Base-by-base conservation (phyloP, 345 rosid genomes). In the Aquilaria yunnanensis region DNA sequence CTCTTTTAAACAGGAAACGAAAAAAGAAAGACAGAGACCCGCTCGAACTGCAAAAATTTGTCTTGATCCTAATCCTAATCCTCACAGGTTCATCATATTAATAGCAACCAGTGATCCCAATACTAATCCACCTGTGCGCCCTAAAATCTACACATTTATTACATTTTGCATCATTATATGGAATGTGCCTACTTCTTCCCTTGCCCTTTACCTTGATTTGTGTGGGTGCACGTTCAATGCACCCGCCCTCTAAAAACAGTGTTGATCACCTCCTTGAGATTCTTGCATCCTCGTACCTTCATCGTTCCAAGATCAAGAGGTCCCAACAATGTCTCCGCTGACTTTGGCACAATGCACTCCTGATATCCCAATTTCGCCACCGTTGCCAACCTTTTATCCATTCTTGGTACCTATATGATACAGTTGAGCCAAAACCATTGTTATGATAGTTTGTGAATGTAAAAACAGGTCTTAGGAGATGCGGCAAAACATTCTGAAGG, bases 351-450 rank as follows among this genome's bases (percentile, higher is more conserved):
- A 14, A 92, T 72, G 51, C 98, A 89, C 75, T 71, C 81, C 57
- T 70, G 76, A 55, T 87, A 92, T 16, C 98, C 97, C 33, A 92
- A 80, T 75, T 87, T 81, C 46, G 91, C 96, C 16, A 85, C 74
- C 0, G 94, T 89, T 59, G 71, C 63, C 6, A 85, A 81, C 70
- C 98, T 83, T 70, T 89, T 82, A 68, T 92, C 97, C 79, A 92
- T 89, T 69, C 90, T 74, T 1, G 91, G 78, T 14, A 89, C 98
- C 98, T 89, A 50, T 14, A 34, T 5, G 47, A 47, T 50, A 6
- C 52, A 16, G 48, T 49, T 32, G 51, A 10, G 47, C 12, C 43
- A 37, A 23, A 23, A 23, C 5, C 16, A 3, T 3, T 12, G 14
- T 46, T 5, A 10, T 34, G 34, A 14, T 14, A 31, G 64, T 30